phyloP scores from a whole-genome alignment of 805 yeast genomes.

The Starmerella riodocensis region DNA sequence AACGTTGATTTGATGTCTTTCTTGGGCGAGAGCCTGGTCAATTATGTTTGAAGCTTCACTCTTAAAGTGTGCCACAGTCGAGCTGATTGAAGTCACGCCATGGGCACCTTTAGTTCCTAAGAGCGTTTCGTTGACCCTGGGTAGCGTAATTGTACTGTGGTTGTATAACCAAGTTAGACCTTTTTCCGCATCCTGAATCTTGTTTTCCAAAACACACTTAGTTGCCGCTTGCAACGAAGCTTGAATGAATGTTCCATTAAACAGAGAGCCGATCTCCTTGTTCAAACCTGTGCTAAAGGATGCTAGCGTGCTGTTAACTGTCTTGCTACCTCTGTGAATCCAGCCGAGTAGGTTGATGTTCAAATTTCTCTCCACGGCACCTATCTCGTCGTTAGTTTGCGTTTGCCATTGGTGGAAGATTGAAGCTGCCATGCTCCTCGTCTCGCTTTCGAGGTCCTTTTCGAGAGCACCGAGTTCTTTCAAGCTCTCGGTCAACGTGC shows the following conservation, averaged over 20 bases:
- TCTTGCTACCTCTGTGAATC: slow-evolving; percentile 42
- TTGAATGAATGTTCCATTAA: slow-evolving; percentile 56
- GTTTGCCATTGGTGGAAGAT: slow-evolving; percentile 35
- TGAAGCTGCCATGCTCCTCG: slow-evolving; percentile 14
- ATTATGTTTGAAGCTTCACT: background rate
- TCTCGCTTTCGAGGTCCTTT: slow-evolving; percentile 8
- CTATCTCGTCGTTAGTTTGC: slow-evolving; percentile 44
- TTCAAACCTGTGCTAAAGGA: slow-evolving; percentile 49
- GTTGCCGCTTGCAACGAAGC: slow-evolving; percentile 53
- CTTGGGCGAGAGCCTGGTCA: background rate
- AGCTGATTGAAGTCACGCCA: background rate
- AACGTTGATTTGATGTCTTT: slow-evolving; percentile 7
- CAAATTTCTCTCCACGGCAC: slow-evolving; percentile 36
- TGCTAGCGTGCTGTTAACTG: slow-evolving; percentile 49
- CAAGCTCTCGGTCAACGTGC: slow-evolving; percentile 9
- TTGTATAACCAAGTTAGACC: slow-evolving; percentile 72
- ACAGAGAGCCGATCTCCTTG: slow-evolving; percentile 41
- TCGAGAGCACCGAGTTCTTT: slow-evolving; percentile 12
- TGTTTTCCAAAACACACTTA: slow-evolving; percentile 67
- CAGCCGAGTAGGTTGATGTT: slow-evolving; percentile 58
- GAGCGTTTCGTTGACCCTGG: slow-evolving; percentile 23
- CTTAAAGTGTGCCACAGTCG: background rate
- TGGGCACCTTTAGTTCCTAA: background rate
- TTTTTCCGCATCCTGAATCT: slow-evolving; percentile 47
- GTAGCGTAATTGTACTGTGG: slow-evolving; percentile 46